Base-by-base conservation (phyloP, 495 filamentous ascomycete genomes). In the Xylaria acuta region DNA sequence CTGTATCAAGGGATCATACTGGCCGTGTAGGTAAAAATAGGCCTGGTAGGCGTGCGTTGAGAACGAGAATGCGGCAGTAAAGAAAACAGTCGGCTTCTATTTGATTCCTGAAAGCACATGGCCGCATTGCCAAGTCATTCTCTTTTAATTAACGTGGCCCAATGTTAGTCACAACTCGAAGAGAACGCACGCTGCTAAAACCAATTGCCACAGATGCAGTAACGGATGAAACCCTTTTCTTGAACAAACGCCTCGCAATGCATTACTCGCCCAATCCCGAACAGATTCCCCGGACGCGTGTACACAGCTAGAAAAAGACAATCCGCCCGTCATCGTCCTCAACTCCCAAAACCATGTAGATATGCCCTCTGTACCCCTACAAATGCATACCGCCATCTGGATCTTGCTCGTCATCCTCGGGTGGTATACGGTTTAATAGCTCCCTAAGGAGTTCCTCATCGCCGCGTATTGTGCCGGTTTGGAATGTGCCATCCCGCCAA, bases 331-430 rank as follows among this genome's bases (percentile, higher is more conserved):
- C 9, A 32, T n/a, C n/a, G n/a, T 20, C 68, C 12, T 12, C 2
- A 30, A 36, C 25, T 41, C n/a, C 41, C 43, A 64, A 22, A 27
- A 6, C 16, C 43, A 63, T 40, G 34, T 51, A 30, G 40, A 27
- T 20, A 11, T 67, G 51, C 47, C 1, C 30, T 51, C 12, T 45
- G 0, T 27, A 11, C 38, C 34, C 43, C 87, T 79, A 94, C 67
- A 94, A 80, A 81, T 92, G 89, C 76, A 94, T 84, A 12, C 92
- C 91, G 22, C 86, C 87, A 49, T 90, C 86, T 8, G 85, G 85
- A 36, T 86, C 86, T 22, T 86, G 84, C 41, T 83, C 78, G 14
- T 79, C 79, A 0, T 75, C 75, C 30, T 73, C 75, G 3, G 60
- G 73, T 4, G 73, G 70, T 41, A 78, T 70, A 38, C 73, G 80